A percentile compares a stretch with the other conserved stretches of the same genome.
These are phyloP conservation scores for Biscogniauxia mediterranea DNA, from an alignment of 2,329 filamentous ascomycete genomes.

Conservation along the genomic window DNA sequence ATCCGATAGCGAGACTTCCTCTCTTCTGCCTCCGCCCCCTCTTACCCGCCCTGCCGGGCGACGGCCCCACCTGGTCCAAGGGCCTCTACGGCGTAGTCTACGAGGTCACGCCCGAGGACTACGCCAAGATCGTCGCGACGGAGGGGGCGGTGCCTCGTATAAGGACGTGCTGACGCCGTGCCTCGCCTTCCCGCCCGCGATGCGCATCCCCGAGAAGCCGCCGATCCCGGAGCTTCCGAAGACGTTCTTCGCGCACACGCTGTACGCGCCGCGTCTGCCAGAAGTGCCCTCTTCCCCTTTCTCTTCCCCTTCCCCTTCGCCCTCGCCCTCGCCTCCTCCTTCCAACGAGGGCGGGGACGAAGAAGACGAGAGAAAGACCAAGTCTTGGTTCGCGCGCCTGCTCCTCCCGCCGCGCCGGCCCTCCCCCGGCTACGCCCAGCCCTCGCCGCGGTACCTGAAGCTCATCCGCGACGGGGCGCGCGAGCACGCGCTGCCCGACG, in stretches of 20 bases:
- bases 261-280: constrained; percentile 65
- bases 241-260: constrained; percentile 80
- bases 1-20: constrained; percentile 4
- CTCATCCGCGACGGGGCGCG: constrained; percentile 74
- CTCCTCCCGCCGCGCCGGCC: constrained; percentile 52
- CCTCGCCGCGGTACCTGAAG: constrained; percentile 79
- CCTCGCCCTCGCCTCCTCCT: neutral
- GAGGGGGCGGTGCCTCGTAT: constrained; percentile 89
- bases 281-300: constrained; percentile 17
- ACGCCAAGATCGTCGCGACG: constrained; percentile 80
- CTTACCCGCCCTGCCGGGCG: constrained; percentile 29
- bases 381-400: constrained; percentile 47
- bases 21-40: constrained; percentile 10
- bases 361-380: constrained; percentile 28
- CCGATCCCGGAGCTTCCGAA: constrained; percentile 48
- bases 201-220: constrained; percentile 64
- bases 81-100: constrained; percentile 92
- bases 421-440: constrained; percentile 71
- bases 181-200: constrained; percentile 59
- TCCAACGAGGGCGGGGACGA: constrained; percentile 15
- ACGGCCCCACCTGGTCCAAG: constrained; percentile 66
- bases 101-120: constrained; percentile 83
- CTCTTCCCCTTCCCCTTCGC: too few species aligned
- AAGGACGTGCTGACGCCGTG: constrained; percentile 79
- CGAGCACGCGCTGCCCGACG: constrained; percentile 75